A percentile compares a stretch with the other conserved stretches of the same genome.
Conservation (phyloP, 2,329 filamentous ascomycete species). For the Sclerotinia spermophila region DNA sequence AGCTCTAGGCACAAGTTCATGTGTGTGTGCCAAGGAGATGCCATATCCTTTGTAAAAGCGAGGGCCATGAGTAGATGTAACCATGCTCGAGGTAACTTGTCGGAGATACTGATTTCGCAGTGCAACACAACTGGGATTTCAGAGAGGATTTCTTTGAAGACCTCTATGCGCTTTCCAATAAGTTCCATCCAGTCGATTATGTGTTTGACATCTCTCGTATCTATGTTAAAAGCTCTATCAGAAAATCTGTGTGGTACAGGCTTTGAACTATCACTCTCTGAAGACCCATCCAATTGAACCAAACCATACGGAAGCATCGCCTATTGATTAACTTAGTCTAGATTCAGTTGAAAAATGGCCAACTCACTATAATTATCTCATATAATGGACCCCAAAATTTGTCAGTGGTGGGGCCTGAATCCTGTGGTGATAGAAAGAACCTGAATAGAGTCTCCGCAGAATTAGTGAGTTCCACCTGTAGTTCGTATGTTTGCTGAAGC, state of each 20-base stretch:
- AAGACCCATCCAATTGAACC: background rate
- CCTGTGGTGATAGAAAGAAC: slow-evolving; percentile 43
- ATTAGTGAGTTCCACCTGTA: slow-evolving; percentile 42
- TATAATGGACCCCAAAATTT: slow-evolving; percentile 47
- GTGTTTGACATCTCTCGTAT: background rate
- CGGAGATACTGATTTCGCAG: slow-evolving; percentile 22
- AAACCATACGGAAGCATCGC: slow-evolving; percentile 1
- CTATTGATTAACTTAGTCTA: background rate
- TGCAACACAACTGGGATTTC: slow-evolving; percentile 8
- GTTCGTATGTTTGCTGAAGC: slow-evolving; percentile 26
- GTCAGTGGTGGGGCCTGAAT: slow-evolving; percentile 39
- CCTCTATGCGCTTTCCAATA: background rate
- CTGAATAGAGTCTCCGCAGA: slow-evolving; percentile 41
- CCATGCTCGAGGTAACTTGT: slow-evolving; percentile 28
- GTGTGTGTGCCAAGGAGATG: slow-evolving; percentile 15
- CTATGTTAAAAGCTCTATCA: background rate
- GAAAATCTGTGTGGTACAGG: background rate
- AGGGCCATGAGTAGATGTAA: slow-evolving; percentile 27
- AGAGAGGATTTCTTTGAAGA: background rate
- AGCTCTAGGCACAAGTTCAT: background rate
- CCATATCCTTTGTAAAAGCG: slow-evolving; percentile 22
- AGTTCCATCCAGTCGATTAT: background rate
- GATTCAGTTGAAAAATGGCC: background rate
- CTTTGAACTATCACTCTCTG: background rate
- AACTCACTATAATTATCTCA: slow-evolving; percentile 35